Base-by-base conservation (phyloP, 192 early-diverging fungal species). In the Backusella westeae region DNA sequence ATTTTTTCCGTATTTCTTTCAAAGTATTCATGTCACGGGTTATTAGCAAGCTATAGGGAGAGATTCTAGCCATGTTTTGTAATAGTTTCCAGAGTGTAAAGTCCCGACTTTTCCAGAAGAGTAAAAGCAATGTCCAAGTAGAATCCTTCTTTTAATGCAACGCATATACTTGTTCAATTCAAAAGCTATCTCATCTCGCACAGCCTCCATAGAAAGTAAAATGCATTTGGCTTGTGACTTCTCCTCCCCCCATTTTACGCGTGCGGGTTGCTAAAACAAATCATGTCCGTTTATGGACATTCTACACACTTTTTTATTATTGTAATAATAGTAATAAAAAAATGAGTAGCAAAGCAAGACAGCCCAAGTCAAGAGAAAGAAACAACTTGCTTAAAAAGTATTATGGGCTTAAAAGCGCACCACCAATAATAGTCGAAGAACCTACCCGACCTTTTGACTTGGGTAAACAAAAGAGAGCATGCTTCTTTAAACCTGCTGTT, bases 381-480 rank as follows among this genome's bases (percentile, higher is more conserved):
- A 79, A 83, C 35, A 70, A 84, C 75, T 72, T 91, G 76, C 79
- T 93, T 72, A 87, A 87, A 78, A 84, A 89, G 74, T 84, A 86
- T 75, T 87, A 85, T 69, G 85, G 83, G 21, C 74, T 87, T 34
- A 70, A 81, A 53, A 44, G 78, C 9, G 71, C 82, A 69, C 34
- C 78, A 72, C 38, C 39, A 34, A 69, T 73, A 39, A 68, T 82
- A 65, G 52, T 81, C 21, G 80, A 86, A 71, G 75, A 85, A 38
- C 85, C 85, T 29, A 76, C 87, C 35, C 86, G 91, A 73, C 90
- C 90, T 3, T 84, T 92, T 34, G 92, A 95, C 80, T 84, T 96
- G 63, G 94, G 92, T 93, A 81, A 6, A 21, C 6, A 21, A 9
- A 15, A 32, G 29, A 65, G 23, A 21, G 44, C 9, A 26, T 67